Percentiles rank a stretch among this genome's conserved stretches.
phyloP scores from a whole-genome alignment of 768 basidiomycete genomes.

The Cantharellus cinnabarinus region DNA sequence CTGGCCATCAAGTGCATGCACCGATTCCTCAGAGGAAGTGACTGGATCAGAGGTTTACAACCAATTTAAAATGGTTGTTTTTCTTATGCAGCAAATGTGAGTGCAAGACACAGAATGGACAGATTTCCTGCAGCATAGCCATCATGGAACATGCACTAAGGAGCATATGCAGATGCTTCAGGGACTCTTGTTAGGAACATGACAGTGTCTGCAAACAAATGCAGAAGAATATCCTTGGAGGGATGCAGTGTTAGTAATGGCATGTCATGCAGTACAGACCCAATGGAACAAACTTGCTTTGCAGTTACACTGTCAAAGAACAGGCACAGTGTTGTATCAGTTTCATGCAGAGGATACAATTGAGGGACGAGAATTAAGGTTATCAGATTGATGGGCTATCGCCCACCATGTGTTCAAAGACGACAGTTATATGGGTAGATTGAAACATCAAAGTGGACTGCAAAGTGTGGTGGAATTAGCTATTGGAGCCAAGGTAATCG shows the following conservation, averaged over 20 bases:
- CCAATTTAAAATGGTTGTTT: neutral
- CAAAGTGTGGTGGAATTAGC: constrained; percentile 15
- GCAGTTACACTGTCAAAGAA: constrained; percentile 11
- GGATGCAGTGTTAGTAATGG: constrained; percentile 18
- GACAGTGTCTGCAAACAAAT: constrained; percentile 7
- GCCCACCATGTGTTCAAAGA: neutral
- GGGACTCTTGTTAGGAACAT: constrained; percentile 11
- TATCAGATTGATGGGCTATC: constrained; percentile 3
- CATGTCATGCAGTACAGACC: constrained; percentile 18
- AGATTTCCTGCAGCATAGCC: neutral
- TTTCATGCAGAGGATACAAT: constrained; percentile 16
- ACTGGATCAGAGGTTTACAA: neutral
- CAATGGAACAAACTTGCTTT: constrained; percentile 20
- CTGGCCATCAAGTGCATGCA: neutral
- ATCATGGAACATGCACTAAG: constrained; percentile 11
- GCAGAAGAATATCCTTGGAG: constrained; percentile 17
- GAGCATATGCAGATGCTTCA: constrained; percentile 16
- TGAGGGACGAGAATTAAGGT: constrained; percentile 1
- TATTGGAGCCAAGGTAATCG: constrained; percentile 22
- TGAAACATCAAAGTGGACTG: constrained; percentile 6
- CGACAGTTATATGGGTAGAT: constrained; percentile 3
- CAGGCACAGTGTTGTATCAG: constrained; percentile 14
- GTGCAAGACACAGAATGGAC: neutral
- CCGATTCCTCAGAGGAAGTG: neutral
- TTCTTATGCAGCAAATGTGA: neutral